Base-by-base conservation (phyloP, 441 rosid species). In the Croton setiger region DNA sequence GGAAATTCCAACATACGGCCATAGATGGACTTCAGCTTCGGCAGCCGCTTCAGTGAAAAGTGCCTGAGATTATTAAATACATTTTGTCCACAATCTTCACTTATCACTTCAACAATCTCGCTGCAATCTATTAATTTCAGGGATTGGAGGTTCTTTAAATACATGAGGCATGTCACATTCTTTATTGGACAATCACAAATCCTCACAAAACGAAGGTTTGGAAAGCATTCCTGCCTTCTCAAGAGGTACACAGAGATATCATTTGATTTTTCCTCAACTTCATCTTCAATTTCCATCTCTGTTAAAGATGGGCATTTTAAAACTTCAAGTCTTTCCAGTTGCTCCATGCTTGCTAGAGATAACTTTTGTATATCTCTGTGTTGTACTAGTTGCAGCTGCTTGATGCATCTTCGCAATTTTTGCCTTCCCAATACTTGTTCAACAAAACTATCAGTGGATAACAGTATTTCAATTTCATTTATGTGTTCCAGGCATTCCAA, bases 311-410 rank as follows among this genome's bases (percentile, higher is more conserved):
- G n/a, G 49, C 63, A 64, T n/a, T 36, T 11, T 4, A 0, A 15
- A 3, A 61, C 14, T 3, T 44, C 41, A 54, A 67, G 70, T 23
- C n/a, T 23, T n/a, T 68, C 70, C 5, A 76, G 41, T 57, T 68
- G 20, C 45, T 65, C 20, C 53, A 58, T 63, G 31, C 48, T 31
- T 14, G 31, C 43, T 27, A 60, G 11, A 5, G 60, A 49, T 8
- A 7, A 11, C 21, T 44, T 65, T 45, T 14, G 49, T n/a, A n/a
- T 14, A 23, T 27, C 37, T 70, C 3, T 17, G 12, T 18, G 5
- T 12, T 23, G 5, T 39, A 14, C 1, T 6, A 55, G 12, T 72
- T 57, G 2, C 59, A 23, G 0, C 2, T 52, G 55, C 58, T 52
- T 75, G 18, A 70, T 49, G 44, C 51, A n/a, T 5, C 60, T 4